phyloP scores from a whole-genome alignment of 2,329 filamentous ascomycete genomes.

The Rachicladosporium sp. region DNA sequence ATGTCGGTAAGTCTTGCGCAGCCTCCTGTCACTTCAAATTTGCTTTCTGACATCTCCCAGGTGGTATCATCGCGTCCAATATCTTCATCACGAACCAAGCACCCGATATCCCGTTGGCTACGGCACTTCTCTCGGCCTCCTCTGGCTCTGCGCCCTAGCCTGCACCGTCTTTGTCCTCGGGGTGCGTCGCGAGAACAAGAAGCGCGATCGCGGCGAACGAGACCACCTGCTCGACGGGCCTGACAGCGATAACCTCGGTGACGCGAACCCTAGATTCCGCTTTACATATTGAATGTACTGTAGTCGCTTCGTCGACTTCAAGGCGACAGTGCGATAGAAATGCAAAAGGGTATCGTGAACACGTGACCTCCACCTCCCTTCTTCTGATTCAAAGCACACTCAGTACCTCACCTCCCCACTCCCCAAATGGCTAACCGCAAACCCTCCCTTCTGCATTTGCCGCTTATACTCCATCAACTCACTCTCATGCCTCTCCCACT shows the following conservation, averaged over 20 bases:
- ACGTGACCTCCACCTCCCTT: no score
- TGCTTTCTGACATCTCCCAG: no score
- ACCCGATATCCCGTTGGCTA: constrained; percentile 41
- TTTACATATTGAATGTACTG: constrained; percentile 19
- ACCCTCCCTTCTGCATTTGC: constrained; percentile 18
- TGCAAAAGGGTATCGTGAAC: no score
- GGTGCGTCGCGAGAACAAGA: constrained; percentile 34
- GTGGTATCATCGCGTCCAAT: constrained; percentile 39
- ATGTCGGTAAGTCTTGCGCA: constrained; percentile 23
- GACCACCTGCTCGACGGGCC: constrained; percentile 31
- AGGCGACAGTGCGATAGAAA: no score
- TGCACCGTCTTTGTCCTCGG: constrained; percentile 30
- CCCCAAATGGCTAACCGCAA: constrained; percentile 10
- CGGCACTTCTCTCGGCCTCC: constrained; percentile 33
- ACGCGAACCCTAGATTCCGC: constrained; percentile 40
- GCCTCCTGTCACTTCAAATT: no score
- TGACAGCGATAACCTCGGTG: constrained; percentile 38
- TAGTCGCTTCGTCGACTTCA: no score
- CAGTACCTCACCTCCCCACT: constrained; percentile 4
- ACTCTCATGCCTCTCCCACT: constrained; percentile 29
- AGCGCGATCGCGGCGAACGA: constrained; percentile 34
- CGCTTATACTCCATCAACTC: constrained; percentile 22
- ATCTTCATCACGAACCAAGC: constrained; percentile 38
- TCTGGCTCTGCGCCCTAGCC: constrained; percentile 33
- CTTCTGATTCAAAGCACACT: no score